These are phyloP conservation scores for Peniophora sp. DNA, from an alignment of 1,284 basidiomycete species.

Conservation along the genomic window DNA sequence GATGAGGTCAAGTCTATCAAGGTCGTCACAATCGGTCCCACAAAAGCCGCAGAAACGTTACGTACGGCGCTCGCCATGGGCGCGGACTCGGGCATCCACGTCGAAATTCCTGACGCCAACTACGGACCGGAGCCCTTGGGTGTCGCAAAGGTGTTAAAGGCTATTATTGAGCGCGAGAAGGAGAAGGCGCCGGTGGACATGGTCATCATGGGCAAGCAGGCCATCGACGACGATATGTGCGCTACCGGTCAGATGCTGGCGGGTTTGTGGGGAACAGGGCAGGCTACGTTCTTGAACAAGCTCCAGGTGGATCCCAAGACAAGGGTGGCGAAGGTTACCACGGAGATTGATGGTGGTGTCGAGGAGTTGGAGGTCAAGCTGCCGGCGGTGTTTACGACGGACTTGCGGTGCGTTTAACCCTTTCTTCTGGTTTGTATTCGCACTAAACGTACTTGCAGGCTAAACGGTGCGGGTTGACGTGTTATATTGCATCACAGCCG, in stretches of 20 bases:
- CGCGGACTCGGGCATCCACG: constrained; percentile 89
- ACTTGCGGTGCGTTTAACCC: constrained; percentile 66
- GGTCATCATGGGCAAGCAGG: constrained; percentile 97
- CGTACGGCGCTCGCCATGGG: constrained; percentile 98
- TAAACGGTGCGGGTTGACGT: constrained; percentile 43
- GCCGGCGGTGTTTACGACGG: constrained; percentile 89
- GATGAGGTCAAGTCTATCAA: constrained; percentile 79
- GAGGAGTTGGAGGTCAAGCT: constrained; percentile 79
- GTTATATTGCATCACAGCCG: background rate
- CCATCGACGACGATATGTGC: constrained; percentile 96
- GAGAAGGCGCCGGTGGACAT: constrained; percentile 67
- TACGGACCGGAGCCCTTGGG: constrained; percentile 79
- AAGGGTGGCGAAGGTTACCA: constrained; percentile 67
- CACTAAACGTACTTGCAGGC: constrained; percentile 21
- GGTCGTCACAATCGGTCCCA: constrained; percentile 87
- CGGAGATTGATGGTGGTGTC: constrained; percentile 94
- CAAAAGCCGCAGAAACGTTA: constrained; percentile 87
- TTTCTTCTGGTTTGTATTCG: background rate
- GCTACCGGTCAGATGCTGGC: constrained; percentile 98
- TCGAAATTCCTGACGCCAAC: constrained; percentile 73
- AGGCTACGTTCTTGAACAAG: constrained; percentile 94
- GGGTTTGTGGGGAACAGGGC: constrained; percentile 86
- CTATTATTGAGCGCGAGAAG: constrained; percentile 67
- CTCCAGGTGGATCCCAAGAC: constrained; percentile 69
- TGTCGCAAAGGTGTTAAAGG: constrained; percentile 79